A percentile compares a stretch with the other conserved stretches of the same genome.
Evolutionary conservation across 495 filamentous ascomycete species (phyloP).

Genomic region (Daldinia bambusicola): DNA sequence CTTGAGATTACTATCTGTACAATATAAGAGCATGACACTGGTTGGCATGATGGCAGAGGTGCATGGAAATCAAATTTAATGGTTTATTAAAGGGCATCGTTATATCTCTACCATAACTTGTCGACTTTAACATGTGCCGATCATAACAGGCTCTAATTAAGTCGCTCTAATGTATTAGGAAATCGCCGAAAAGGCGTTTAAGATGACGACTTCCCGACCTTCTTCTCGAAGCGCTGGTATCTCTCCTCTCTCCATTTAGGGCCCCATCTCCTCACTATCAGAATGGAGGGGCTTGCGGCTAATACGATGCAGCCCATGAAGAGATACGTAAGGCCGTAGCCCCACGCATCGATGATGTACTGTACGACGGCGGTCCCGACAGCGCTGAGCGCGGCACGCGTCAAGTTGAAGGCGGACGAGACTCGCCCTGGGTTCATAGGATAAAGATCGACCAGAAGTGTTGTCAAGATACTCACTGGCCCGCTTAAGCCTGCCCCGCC

Average conservation of each 20-base stretch:
- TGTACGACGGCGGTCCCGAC: conserved; percentile 13
- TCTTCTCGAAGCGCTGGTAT: conserved; percentile 11
- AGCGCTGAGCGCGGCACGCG: conserved; percentile 12
- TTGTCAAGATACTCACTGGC: conserved; percentile 1
- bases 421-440: conserved; percentile 15
- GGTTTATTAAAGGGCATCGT: no score
- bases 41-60: no score
- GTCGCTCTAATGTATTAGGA: no score
- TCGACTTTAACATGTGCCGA: no score
- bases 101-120: no score
- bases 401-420: conserved; percentile 10
- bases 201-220: neutral
- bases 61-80: no score
- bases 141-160: no score
- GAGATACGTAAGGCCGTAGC: conserved; percentile 12
- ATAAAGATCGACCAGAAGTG: conserved; percentile 16
- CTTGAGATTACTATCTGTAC: no score
- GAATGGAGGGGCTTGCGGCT: conserved; percentile 9
- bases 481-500: conserved; percentile 6
- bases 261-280: conserved; percentile 14
- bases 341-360: conserved; percentile 20
- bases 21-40: no score
- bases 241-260: conserved; percentile 19
- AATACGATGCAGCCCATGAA: conserved; percentile 14
- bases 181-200: no score